Evolutionary conservation across 345 rosid species (phyloP).

Genomic region (Rhizophora mangle): DNA sequence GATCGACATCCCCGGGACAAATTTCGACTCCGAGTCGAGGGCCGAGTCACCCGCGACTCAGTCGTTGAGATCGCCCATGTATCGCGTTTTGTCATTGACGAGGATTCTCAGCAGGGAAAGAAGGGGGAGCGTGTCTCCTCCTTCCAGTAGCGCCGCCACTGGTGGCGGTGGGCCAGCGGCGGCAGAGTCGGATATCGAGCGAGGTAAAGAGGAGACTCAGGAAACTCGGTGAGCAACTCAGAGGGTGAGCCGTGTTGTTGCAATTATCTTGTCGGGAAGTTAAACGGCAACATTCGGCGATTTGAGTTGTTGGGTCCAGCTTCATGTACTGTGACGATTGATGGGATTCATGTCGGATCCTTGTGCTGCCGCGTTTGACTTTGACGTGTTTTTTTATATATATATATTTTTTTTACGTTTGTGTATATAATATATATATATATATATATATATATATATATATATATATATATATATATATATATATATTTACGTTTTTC

Average conservation of each 20-base stretch:
- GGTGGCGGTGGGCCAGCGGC: slow-evolving; percentile 18
- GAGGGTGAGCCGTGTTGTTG: slow-evolving; percentile 5
- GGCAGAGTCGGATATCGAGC: slow-evolving; percentile 41
- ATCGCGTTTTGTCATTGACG: slow-evolving; percentile 58
- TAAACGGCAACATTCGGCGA: slow-evolving; percentile 4
- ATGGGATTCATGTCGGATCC: not conserved
- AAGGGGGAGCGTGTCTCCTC: slow-evolving; percentile 37
- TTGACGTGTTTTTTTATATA: not conserved
- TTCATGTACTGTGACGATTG: not conserved
- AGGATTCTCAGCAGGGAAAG: slow-evolving; percentile 53
- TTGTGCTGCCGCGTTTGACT: not conserved
- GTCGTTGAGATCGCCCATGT: slow-evolving; percentile 49
- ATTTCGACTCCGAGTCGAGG: slow-evolving; percentile 18
- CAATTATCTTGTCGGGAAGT: not conserved
- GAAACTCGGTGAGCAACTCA: slow-evolving; percentile 9
- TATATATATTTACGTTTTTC: not conserved
- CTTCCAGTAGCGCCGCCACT: slow-evolving; percentile 17
- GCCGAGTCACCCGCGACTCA: slow-evolving; percentile 36
- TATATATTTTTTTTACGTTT: too few relatives aligned
- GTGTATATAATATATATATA: not conserved
- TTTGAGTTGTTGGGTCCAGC: not conserved
- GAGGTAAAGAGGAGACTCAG: slow-evolving; percentile 34
- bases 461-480: not conserved
- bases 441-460: not conserved
- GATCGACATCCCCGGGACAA: slow-evolving; percentile 28